These are phyloP conservation scores for Chlamydomonas incerta DNA, from an alignment of 139 green algal genomes.

Conservation along the genomic window DNA sequence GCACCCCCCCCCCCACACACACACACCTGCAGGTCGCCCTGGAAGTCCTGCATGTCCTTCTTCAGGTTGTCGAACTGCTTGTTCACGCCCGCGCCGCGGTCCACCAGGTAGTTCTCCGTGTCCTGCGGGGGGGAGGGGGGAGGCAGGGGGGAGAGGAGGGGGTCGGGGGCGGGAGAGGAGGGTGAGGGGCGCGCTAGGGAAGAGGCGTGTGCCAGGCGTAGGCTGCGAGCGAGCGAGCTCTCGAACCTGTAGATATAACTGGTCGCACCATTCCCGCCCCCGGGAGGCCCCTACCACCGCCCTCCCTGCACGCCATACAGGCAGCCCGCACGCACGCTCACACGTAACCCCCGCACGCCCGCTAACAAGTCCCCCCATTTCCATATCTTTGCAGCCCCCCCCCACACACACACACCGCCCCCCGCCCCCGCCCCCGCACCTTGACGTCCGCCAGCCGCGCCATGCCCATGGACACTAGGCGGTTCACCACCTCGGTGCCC, in stretches of 20 bases:
- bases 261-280: no score
- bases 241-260: no score
- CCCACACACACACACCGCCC: background rate
- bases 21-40: constrained; percentile 30
- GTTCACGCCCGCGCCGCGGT: background rate
- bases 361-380: no score
- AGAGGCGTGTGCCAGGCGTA: background rate
- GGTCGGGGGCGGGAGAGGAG: background rate
- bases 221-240: no score
- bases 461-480: constrained; percentile 41
- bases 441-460: constrained; percentile 31
- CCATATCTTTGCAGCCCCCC: no score
- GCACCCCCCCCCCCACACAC: no score
- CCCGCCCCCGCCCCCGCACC: background rate
- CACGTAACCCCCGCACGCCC: no score
- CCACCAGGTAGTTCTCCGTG: constrained; percentile 45
- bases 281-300: background rate
- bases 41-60: constrained; percentile 27
- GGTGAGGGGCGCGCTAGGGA: background rate
- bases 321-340: no score
- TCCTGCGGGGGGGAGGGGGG: background rate
- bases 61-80: constrained; percentile 34
- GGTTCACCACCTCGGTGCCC: constrained; percentile 38
- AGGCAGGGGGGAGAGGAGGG: background rate
- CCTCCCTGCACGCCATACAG: no score